Base-by-base conservation (phyloP, 441 rosid genomes). In the Capsella rubella region DNA sequence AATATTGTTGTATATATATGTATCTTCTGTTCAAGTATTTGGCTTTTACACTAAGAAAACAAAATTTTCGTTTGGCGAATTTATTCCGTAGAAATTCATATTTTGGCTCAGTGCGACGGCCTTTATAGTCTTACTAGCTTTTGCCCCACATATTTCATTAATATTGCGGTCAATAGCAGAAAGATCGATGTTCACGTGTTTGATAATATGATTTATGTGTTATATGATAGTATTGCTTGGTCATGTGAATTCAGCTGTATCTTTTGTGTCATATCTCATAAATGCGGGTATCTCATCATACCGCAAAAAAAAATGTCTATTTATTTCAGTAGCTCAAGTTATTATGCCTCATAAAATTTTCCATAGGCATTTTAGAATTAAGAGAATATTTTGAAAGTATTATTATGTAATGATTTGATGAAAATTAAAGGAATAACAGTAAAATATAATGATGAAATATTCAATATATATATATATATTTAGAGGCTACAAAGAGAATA, bases 401-500 rank as follows among this genome's bases (percentile, higher is more conserved):
- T 27, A 46, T 69, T n/a, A 16, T 21, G 49, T 15, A 60, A 52
- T 67, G 12, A 25, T 59, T 42, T 52, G 32, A 34, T 25, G 4
- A 50, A 58, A 74, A 47, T 11, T 16, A 13, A 64, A 39, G 45
- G 61, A 37, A 50, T 9, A 16, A 47, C 25, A 27, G 37, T 58
- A 39, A 21, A 5, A 9, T 16, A 39, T 16, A 47, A 47, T 55
- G 12, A 29, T 31, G 45, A 47, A 55, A 35, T 54, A 64, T 25
- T 31, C 31, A 21, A 21, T 21, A 59, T 54, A 7, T 3, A 59
- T 54, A 7, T 3, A 27, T 8, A 29, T 7, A 0, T 50, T 51
- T 6, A 42, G 67, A 32, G 78, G 73, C 34, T 60, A 74, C 68
- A 75, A 67, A 45, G 40, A 65, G 67, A 56, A 64, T 74, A 67